Base-by-base conservation (phyloP, 2,329 filamentous ascomycete genomes). In the Clarireedia paspali region DNA sequence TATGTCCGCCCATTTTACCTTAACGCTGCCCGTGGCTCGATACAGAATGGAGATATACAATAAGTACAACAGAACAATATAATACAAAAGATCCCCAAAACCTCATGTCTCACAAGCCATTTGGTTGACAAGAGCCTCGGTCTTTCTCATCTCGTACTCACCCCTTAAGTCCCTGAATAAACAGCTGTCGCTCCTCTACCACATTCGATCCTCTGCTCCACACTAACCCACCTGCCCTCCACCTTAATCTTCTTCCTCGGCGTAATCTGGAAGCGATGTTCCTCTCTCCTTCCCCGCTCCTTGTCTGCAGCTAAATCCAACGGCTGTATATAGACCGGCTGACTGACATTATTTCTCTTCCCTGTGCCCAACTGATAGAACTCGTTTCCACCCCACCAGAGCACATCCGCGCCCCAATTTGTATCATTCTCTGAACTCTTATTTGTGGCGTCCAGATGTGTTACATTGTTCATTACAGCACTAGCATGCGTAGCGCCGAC, bases 301-400 rank as follows among this genome's bases (percentile, higher is more conserved):
- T 78, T 77, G 63, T 86, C 86, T 0, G 77, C 79, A 48, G 79
- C 79, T 12, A 76, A 72, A 59, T 95, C 90, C 44, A 92, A 71
- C 14, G 89, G 87, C 34, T 83, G 82, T 53, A 96, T 90, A 68
- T 96, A 92, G 1, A 79, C 77, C 1, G 94, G 94, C 12, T 79
- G 77, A 52, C 82, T 81, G 9, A 88, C 68, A 67, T 97, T 97
- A 66, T 83, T 94, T 59, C 92, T 77, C 75, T 88, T 95, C 27
- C 94, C 91, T 0, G 88, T 96, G 12, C 94, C 94, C 26, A 99
- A 81, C 72, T 99, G 94, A 71, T 88, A 96, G 69, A 86, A 82
- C 73, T 97, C 91, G 66, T 97, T 99, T 53, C 90, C 90, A 59
- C 94, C 94, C 89, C 91, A 99, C 77, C 89, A 95, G 1, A 97